Conservation (phyloP, 768 basidiomycete species). For the Kwoniella dendrophila region DNA sequence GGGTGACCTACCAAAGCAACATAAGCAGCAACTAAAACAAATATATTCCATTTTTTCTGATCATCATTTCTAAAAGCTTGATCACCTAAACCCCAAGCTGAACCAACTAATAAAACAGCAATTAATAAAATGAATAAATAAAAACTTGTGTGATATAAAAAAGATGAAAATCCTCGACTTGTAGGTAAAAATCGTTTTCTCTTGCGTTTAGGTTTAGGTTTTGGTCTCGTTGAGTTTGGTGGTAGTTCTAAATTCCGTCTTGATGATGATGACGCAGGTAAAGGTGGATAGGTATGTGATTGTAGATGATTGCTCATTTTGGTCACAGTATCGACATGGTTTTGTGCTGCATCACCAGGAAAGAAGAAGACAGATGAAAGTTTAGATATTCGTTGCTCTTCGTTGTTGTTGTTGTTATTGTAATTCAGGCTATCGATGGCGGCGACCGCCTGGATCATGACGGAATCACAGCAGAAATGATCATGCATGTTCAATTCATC, state of each 20-base stretch:
- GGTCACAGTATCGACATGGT: too few relatives aligned
- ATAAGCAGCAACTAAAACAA: slow-evolving; percentile 48
- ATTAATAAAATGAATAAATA: slow-evolving; percentile 38
- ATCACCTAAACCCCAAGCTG: slow-evolving; percentile 43
- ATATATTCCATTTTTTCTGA: slow-evolving; percentile 49
- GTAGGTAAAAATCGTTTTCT: slow-evolving; percentile 6
- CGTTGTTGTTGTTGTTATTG: not conserved
- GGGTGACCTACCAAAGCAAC: slow-evolving; percentile 42
- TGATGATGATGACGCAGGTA: not conserved
- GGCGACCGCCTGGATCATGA: too few relatives aligned
- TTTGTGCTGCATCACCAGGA: too few relatives aligned
- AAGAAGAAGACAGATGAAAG: too few relatives aligned
- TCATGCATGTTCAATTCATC: too few relatives aligned
- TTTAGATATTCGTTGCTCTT: not conserved
- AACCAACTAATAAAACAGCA: slow-evolving; percentile 32
- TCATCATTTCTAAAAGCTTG: slow-evolving; percentile 37
- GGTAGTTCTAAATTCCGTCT: not conserved
- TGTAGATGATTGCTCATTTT: not conserved
- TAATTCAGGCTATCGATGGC: not conserved
- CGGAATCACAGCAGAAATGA: too few relatives aligned
- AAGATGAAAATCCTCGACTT: slow-evolving; percentile 12
- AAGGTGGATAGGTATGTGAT: not conserved
- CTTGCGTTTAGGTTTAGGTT: not conserved
- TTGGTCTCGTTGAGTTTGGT: not conserved
- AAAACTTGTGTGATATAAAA: slow-evolving; percentile 49